A percentile compares a stretch with the other conserved stretches of the same genome.
Evolutionary conservation across 2,329 filamentous ascomycete genomes (phyloP).

Genomic region (Sphaerulina vaccinii): DNA sequence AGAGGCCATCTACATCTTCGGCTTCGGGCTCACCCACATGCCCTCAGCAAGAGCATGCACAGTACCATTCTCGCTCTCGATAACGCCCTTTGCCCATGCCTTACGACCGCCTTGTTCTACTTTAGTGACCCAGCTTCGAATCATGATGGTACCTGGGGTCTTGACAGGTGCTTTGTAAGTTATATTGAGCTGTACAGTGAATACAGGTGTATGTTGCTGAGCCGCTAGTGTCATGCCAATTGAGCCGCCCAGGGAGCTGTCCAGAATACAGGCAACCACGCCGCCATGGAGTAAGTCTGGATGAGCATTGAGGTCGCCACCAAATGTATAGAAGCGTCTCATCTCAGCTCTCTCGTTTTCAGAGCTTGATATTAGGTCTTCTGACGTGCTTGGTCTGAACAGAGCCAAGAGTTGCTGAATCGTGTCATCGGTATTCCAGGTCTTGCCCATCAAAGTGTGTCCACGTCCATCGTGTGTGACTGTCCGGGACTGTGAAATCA

Average conservation of each 20-base stretch:
- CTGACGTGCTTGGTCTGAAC: slow-evolving; percentile 11
- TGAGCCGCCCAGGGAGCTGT: slow-evolving; percentile 20
- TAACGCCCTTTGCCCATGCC: slow-evolving; percentile 23
- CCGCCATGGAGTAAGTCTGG: slow-evolving; percentile 25
- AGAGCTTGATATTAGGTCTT: slow-evolving; percentile 10
- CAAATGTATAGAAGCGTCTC: slow-evolving; percentile 26
- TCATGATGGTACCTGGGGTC: slow-evolving; percentile 25
- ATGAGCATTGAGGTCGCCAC: slow-evolving; percentile 25
- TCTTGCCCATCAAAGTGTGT: slow-evolving; percentile 27
- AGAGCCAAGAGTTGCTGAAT: slow-evolving; percentile 21
- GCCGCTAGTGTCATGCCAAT: slow-evolving; percentile 20
- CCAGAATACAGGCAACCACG: slow-evolving; percentile 24
- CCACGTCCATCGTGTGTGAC: slow-evolving; percentile 23
- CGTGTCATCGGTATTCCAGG: slow-evolving; percentile 25
- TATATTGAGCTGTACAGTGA: slow-evolving; percentile 27
- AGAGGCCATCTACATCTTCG: slow-evolving; percentile 11
- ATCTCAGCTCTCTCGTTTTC: slow-evolving; percentile 19
- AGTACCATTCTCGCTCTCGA: slow-evolving; percentile 24
- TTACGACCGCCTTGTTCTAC: slow-evolving; percentile 23
- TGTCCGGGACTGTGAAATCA: slow-evolving; percentile 20
- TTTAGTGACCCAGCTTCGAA: slow-evolving; percentile 23
- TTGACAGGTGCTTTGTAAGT: slow-evolving; percentile 24
- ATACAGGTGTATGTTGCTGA: slow-evolving; percentile 13
- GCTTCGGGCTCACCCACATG: slow-evolving; percentile 25
- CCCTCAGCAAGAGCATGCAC: slow-evolving; percentile 25